Evolutionary conservation across 2,329 filamentous ascomycete species (phyloP), one percentile per base, ranked within the genome.

Genomic region (Pseudogymnoascus sp.): DNA sequence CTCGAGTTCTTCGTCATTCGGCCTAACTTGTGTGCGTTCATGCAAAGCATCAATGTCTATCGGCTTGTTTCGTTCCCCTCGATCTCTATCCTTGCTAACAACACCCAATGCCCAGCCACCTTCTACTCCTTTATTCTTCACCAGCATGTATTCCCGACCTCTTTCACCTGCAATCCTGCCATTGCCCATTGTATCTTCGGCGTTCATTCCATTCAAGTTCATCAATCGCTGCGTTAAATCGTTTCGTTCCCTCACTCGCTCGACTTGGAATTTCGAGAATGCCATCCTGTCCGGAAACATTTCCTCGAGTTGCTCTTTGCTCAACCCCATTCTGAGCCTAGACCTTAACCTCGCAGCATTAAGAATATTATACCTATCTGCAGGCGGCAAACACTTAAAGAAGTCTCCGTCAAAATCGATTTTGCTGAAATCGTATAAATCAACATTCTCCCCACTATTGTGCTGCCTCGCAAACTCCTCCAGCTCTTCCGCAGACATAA

Each of bases 241-340:
- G 70, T 99, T 99, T 59, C 95, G 83, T 76, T 99, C 93, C 68
- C 83, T 85, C 10, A 97, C 95, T 63, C 94, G 82, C 72, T 97
- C 94, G 63, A 99, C 96, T 74, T 99, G 94, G 71, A 99, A 99
- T 65, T 83, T 88, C 1, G 92, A 97, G 72, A 99, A 99, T 0
- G 89, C 94, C 92, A 99, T 97, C 26, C 94, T 86, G 73, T 99
- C 89, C 0, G 94, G 93, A 72, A 99, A 99, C 94, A 99, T 99
- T 52, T 82, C 84, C 68, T 97, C 92, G 12, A 99, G 77, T 75
- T 99, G 94, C 67, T 99, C 93, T 74, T 97, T 97, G 63, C 91
- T 96, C 69, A 96, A 84, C 0, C 94, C 94, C 93, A 99, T 96
- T 72, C 94, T 85, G 70, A 99, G 79, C 61, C 94, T 83, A 73